Evolutionary conservation across 1,284 basidiomycete species (phyloP), one percentile per base, ranked within the genome.

Genomic region (Puccinia polysora): DNA sequence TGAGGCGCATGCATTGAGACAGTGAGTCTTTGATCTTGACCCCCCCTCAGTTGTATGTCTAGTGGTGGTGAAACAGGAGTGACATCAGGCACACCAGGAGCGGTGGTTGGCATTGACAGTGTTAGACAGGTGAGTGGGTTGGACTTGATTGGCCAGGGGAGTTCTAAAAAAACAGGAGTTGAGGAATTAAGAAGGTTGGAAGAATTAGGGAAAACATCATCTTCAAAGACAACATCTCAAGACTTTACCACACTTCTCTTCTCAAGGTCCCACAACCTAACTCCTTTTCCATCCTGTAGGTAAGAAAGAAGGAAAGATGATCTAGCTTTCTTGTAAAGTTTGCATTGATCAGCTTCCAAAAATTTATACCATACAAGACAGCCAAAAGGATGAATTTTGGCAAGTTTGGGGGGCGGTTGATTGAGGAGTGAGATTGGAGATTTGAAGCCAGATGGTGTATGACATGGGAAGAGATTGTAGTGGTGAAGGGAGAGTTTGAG

Each of bases 201-300:
- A 4, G 6, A 20, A 15, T n/a, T 52, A 1, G 63, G 63, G 18
- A 50, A 52, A 15, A 14, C 8, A 15, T 49, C 30, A 8, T 65
- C 45, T 1, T 38, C 10, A 53, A 65, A 65, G 45, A 65, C 2
- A 20, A 53, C 30, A 38, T 65, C 49, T 4, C 63, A 25, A 2
- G 63, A 65, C 34, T 65, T 65, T 6, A 65, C 15, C 2, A 38
- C 28, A 3, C 12, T 6, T 3, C 49, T 20, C 18, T 53, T 49
- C 18, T 52, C 36, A 18, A 65, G 63, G 38, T 65, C 63, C 63
- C 63, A 65, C 4, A 65, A 32, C 8, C 45, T 4, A 32, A 20
- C 50, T 2, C 63, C 63, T 34, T 53, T 53, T 4, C 63, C 63
- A n/a, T 53, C 63, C 5, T 18, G 10, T 4, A 65, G 28, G 30